Evolutionary conservation across 495 filamentous ascomycete species (phyloP), one percentile per base, ranked within the genome.

Genomic region (Immersiella caudata): DNA sequence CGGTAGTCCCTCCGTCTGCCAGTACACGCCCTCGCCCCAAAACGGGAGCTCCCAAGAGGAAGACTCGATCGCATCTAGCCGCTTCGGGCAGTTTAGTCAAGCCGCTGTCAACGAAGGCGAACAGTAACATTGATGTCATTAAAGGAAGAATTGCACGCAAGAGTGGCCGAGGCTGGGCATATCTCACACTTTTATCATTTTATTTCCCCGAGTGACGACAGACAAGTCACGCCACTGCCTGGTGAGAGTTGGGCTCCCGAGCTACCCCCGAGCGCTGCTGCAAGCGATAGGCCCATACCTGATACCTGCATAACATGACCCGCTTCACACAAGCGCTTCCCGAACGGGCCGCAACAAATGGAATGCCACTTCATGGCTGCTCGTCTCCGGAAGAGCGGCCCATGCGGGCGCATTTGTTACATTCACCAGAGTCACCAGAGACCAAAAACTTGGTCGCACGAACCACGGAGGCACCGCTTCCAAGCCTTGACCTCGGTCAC

Each of bases 371-470:
- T 65, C 57, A 35, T 62, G 62, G 62, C 60, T 69, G 64, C 62
- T 67, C 67, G 64, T 71, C 64, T 72, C 64, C 73, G 73, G 70
- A 75, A 69, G 40, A 66, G 52, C 73, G 71, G 73, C 66, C 71
- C 69, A 69, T 66, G 52, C 64, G 50, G 59, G 46, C 33, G 57
- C 24, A 60, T 54, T 40, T 35, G 65, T 60, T 52, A 62, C 36
- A 57, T 67, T 56, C 50, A 55, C 2, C 21, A 33, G 20, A 46
- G 21, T 25, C 18, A 20, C 26, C 16, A 60, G n/a, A 21, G 36
- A 0, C 5, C 33, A 27, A 57, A 56, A 65, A 65, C 26, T 65
- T 50, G 52, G 63, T 46, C 65, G 22, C n/a, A 29, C 24, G 33
- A 56, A 29, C 20, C 36, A 62, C 40, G 60, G 36, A 27, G 40